phyloP scores from a whole-genome alignment of 257 asterid species.

The Rehmannia glutinosa region DNA sequence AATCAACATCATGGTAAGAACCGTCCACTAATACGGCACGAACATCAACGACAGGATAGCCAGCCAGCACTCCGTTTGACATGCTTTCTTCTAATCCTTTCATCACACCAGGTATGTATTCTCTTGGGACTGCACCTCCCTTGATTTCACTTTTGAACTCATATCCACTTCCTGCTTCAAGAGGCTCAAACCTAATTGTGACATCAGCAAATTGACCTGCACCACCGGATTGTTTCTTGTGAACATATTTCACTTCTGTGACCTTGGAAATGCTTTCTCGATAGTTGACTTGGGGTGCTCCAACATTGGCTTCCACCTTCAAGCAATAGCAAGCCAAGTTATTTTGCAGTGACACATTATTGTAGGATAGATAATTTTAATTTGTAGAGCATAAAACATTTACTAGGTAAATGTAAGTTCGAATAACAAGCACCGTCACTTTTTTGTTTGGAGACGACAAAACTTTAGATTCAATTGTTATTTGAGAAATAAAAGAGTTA shows the following conservation, averaged over 20 bases:
- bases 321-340: conserved; percentile 1
- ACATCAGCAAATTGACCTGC: conserved; percentile 95
- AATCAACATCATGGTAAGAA: conserved; percentile 93
- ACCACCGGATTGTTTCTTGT: conserved; percentile 98
- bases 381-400: not conserved
- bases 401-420: not conserved
- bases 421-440: not conserved
- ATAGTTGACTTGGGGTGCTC: conserved; percentile 99
- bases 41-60: conserved; percentile 92
- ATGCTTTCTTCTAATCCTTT: conserved; percentile 97
- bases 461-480: not conserved
- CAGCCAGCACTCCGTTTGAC: conserved; percentile 89
- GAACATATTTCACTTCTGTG: conserved; percentile 73
- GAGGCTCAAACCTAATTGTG: conserved; percentile 83
- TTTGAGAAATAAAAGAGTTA: not conserved
- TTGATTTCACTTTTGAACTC: conserved; percentile 98
- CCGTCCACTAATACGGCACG: conserved; percentile 95
- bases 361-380: not conserved
- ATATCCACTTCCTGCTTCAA: conserved; percentile 82
- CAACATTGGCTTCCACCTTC: conserved; percentile 98
- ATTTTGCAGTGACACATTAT: not conserved
- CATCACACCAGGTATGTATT: conserved; percentile 95
- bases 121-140: conserved; percentile 95
- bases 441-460: not conserved
- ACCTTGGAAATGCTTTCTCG: conserved; percentile 87